Percentiles rank a stretch among this genome's conserved stretches.
These are phyloP conservation scores for Candida incommunis DNA, from an alignment of 805 yeast genomes.

Conservation along the genomic window DNA sequence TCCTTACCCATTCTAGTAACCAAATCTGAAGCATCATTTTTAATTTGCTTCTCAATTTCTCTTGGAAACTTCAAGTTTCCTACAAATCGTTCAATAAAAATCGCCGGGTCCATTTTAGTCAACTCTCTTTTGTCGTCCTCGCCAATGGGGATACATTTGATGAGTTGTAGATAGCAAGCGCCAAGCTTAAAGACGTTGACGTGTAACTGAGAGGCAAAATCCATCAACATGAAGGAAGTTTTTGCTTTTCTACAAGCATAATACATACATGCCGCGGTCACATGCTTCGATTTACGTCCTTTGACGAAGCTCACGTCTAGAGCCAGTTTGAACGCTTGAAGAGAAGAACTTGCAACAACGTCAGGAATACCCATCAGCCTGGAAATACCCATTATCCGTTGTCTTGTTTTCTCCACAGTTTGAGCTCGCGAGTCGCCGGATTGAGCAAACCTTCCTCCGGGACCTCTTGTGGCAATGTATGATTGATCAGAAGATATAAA, in stretches of 20 bases:
- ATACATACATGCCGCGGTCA: constrained; percentile 86
- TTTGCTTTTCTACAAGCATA: constrained; percentile 85
- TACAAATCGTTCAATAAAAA: constrained; percentile 88
- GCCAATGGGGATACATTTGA: constrained; percentile 28
- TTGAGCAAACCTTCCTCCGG: constrained; percentile 25
- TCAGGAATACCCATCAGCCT: constrained; percentile 68
- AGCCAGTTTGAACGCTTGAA: constrained; percentile 81
- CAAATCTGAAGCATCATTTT: constrained; percentile 71
- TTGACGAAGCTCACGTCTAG: constrained; percentile 82
- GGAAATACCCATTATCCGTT: constrained; percentile 69
- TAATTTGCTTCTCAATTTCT: constrained; percentile 45
- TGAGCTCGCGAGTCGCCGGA: constrained; percentile 68
- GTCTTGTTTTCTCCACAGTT: constrained; percentile 71
- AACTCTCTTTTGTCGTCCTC: constrained; percentile 59
- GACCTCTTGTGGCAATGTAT: constrained; percentile 53
- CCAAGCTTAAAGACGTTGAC: constrained; percentile 91
- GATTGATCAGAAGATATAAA: constrained; percentile 78
- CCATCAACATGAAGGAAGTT: constrained; percentile 92
- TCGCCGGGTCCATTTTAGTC: constrained; percentile 88
- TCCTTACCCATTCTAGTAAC: constrained; percentile 88
- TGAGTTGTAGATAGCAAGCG: constrained; percentile 87
- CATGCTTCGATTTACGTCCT: constrained; percentile 94
- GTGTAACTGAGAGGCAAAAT: constrained; percentile 79
- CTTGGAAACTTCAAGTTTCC: constrained; percentile 74
- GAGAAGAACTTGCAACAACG: constrained; percentile 71